Base-by-base conservation (phyloP, 208 protist species). In the Tritrichomonas musculus region DNA sequence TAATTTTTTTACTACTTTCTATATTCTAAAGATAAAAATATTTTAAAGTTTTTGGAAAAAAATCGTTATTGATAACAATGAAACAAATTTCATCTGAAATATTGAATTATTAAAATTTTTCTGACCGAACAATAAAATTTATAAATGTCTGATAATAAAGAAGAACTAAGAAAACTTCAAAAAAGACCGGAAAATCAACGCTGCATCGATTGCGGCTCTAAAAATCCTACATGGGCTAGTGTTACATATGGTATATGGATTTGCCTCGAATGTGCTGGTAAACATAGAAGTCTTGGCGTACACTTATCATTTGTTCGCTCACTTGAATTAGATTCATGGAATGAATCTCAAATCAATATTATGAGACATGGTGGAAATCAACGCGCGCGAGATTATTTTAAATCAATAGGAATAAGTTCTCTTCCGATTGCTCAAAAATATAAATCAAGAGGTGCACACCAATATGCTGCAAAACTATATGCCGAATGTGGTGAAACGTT, bases 191-290 rank as follows among this genome's bases (percentile, higher is more conserved):
- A 94, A 44, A 95, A 95, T 47, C 33, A 95, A 39, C 11, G 36
- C 2, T 95, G 94, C 72, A 27, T 69, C 33, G 94, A 95, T 22
- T 95, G 94, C 41, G 36, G 92, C 9, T 5, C 9, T 33, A 92
- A 47, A 47, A 75, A 94, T 75, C 93, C 94, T 30, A 92, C 93
- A 50, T 96, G 95, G 95, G 95, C 95, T 13, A 94, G 92, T 25
- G 92, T 95, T 33, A 96, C 93, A 36, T 80, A 95, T n/a, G 95
- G 95, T 47, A 72, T 94, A 20, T 66, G 94, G 36, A 92, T 96
- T 25, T 96, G 95, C 75, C 93, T 94, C 41, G 77, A 94, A 36
- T 96, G 95, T 77, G 82, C 60, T 0, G 94, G 94, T 36, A 80
- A 94, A n/a, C 95, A 96, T 92, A 94, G 95, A 20, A 66, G 33